phyloP scores from a whole-genome alignment of 805 yeast genomes.

The Kazachstania kunashirensis region DNA sequence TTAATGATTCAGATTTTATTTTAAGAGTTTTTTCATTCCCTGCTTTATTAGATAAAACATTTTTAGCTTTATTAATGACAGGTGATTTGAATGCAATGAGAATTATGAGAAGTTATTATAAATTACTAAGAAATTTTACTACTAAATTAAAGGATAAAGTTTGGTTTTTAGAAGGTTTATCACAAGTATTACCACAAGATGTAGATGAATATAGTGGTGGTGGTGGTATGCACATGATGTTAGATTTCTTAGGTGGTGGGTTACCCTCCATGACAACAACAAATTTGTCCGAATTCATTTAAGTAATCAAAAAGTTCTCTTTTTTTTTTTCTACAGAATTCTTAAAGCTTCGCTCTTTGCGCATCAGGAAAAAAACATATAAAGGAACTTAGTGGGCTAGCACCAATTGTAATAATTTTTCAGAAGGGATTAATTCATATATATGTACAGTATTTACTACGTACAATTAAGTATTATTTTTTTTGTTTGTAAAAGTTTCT shows the following conservation, averaged over 20 bases:
- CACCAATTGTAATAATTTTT: too few species aligned
- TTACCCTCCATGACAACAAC: conserved; percentile 40
- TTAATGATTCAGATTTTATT: conserved; percentile 78
- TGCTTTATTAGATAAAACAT: conserved; percentile 75
- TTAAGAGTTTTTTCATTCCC: conserved; percentile 87
- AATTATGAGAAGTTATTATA: conserved; percentile 82
- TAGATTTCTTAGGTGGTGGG: conserved; percentile 73
- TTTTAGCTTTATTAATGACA: conserved; percentile 65
- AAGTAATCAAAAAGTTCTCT: conserved; percentile 4
- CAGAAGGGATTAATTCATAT: too few species aligned
- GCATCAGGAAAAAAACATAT: too few species aligned
- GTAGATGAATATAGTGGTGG: conserved; percentile 90
- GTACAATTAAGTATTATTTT: too few species aligned
- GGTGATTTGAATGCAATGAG: conserved; percentile 86
- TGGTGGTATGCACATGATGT: conserved; percentile 88
- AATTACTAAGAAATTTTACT: conserved; percentile 68
- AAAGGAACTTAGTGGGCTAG: too few species aligned
- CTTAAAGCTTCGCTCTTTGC: too few species aligned
- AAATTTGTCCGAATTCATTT: conserved; percentile 28
- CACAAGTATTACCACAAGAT: conserved; percentile 81
- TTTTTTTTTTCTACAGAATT: not conserved
- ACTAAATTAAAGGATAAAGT: conserved; percentile 81
- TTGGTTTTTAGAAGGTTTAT: conserved; percentile 91
- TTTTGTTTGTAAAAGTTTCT: too few species aligned
- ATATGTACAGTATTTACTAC: too few species aligned